Base-by-base conservation (phyloP, 2,329 filamentous ascomycete genomes). In the Fusarium mangiferae region DNA sequence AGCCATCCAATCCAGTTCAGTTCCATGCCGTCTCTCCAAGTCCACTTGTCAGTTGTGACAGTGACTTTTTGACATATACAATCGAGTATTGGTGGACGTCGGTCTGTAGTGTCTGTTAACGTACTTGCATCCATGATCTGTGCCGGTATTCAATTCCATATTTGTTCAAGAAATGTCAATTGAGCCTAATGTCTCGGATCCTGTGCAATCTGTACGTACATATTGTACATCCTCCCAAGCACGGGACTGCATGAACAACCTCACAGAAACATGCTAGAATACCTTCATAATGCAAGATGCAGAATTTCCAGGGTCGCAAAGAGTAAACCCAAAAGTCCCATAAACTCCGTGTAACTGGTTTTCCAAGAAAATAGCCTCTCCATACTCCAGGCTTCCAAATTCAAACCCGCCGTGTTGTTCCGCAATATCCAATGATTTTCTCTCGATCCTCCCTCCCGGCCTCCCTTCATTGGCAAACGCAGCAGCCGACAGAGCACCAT, bases 401-500 rank as follows among this genome's bases (percentile, higher is more conserved):
- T 28, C 42, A 70, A 58, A 57, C 45, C 44, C 55, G 22, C 54
- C 56, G n/a, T 70, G 49, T 49, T 42, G 39, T 55, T 46, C 42
- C 42, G 38, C 62, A 72, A 51, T 69, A 52, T 67, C 35, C 49
- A 49, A 33, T 38, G n/a, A 24, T 51, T 42, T 36, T 51, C 22
- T 49, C 52, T 33, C 22, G 11, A 49, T 54, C 42, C 44, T 17
- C 42, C 49, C 42, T 59, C 38, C 15, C 30, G 12, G 12, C 30
- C 44, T 67, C 36, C 35, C 45, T 51, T 78, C 56, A 78, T 62
- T 77, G 75, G 45, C 77, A 78, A 55, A 75, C 75, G 61, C 79
- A 80, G 74, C 81, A 82, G 56, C 81, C 81, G 22, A 81, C 78
- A 7, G 79, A 80, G 61, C 82, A 83, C 82, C 82, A 84, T 61